phyloP scores from a whole-genome alignment of 495 filamentous ascomycete species.

The Xylaria telfairii region DNA sequence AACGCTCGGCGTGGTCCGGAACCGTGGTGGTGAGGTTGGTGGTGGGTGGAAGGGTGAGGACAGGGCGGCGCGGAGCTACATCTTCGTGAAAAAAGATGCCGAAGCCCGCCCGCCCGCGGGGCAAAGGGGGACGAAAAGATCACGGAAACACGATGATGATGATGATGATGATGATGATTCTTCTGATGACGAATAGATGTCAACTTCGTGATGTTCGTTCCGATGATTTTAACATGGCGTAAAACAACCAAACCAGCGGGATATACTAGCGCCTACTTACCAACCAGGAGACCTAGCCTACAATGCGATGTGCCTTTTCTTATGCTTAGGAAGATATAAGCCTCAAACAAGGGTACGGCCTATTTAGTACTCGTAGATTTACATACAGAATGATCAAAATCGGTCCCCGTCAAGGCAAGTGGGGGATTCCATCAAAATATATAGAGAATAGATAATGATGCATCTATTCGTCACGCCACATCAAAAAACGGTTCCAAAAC shows the following conservation, averaged over 20 bases:
- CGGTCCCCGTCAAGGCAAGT: too few relatives aligned
- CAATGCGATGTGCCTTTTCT: not conserved
- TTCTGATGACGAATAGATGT: constrained; percentile 37
- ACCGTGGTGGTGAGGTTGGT: constrained; percentile 58
- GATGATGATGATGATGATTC: constrained; percentile 44
- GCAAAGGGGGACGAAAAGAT: constrained; percentile 51
- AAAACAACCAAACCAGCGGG: not conserved
- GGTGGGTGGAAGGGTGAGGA: constrained; percentile 79
- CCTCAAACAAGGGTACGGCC: not conserved
- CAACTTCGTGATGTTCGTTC: not conserved
- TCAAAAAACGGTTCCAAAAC: not conserved
- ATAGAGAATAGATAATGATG: not conserved
- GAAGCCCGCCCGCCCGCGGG: constrained; percentile 30
- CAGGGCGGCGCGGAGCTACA: constrained; percentile 74
- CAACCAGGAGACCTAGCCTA: not conserved
- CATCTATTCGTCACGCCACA: not conserved
- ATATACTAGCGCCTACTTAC: not conserved
- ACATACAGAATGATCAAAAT: not conserved
- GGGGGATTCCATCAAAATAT: not conserved
- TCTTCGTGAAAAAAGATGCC: constrained; percentile 73
- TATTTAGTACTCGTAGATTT: not conserved
- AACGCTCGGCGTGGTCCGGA: constrained; percentile 77
- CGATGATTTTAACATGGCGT: not conserved
- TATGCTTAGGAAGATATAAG: not conserved
- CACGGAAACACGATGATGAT: constrained; percentile 51